phyloP scores from a whole-genome alignment of 2,329 filamentous ascomycete genomes.

The Trichocomaceae sp. region DNA sequence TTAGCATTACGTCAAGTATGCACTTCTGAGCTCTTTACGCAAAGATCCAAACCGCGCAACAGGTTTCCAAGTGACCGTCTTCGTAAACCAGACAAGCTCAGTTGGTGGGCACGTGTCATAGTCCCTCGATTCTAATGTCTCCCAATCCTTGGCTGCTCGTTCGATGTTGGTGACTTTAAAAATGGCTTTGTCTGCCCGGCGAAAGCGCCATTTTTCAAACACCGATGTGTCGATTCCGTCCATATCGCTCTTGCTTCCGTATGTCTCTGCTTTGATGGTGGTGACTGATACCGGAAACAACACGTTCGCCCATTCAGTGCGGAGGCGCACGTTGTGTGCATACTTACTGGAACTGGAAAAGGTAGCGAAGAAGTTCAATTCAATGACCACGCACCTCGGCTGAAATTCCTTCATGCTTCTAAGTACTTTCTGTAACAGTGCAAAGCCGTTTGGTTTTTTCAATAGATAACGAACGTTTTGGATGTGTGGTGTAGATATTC shows the following conservation, averaged over 20 bases:
- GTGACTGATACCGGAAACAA: background rate
- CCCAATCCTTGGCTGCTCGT: slow-evolving; percentile 35
- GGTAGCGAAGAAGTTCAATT: slow-evolving; percentile 22
- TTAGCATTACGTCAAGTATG: background rate
- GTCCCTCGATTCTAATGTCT: slow-evolving; percentile 9
- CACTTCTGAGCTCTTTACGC: background rate
- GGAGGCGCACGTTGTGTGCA: background rate
- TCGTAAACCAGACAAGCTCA: background rate
- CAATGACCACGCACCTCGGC: slow-evolving; percentile 37
- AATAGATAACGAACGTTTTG: slow-evolving; percentile 22
- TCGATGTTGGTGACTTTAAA: slow-evolving; percentile 26
- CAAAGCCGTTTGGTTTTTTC: background rate
- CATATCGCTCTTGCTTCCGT: background rate
- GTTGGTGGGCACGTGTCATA: background rate
- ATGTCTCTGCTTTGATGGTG: background rate
- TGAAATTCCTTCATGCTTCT: slow-evolving; percentile 25
- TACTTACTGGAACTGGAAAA: background rate
- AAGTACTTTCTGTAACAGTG: slow-evolving; percentile 25
- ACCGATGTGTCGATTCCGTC: slow-evolving; percentile 37
- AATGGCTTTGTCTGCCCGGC: slow-evolving; percentile 25
- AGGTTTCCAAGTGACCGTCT: slow-evolving; percentile 41
- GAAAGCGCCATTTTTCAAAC: slow-evolving; percentile 31
- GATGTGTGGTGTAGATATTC: slow-evolving; percentile 18
- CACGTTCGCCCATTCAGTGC: background rate
- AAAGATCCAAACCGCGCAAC: slow-evolving; percentile 6